Evolutionary conservation across 2,329 filamentous ascomycete species (phyloP).

Genomic region (Fusarium oligoseptatum): DNA sequence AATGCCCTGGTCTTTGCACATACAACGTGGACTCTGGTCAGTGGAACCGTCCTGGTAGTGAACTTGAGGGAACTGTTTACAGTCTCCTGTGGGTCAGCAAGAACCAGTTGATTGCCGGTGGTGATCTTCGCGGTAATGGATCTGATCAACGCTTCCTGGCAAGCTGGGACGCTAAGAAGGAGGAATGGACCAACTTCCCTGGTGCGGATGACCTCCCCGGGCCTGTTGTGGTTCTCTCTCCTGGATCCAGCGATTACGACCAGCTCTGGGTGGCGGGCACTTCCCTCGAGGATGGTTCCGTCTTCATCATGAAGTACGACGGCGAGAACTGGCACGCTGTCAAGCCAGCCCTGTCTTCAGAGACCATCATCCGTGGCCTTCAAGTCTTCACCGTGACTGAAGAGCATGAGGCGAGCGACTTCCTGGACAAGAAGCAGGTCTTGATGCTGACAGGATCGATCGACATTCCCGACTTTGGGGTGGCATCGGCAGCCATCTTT

Average conservation of each 20-base stretch:
- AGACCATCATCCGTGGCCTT: constrained; percentile 80
- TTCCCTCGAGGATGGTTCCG: constrained; percentile 70
- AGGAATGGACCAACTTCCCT: constrained; percentile 75
- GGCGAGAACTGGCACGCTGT: constrained; percentile 77
- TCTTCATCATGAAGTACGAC: constrained; percentile 87
- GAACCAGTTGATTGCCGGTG: constrained; percentile 80
- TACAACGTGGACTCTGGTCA: constrained; percentile 78
- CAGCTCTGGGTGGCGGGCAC: constrained; percentile 88
- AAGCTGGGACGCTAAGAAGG: constrained; percentile 76
- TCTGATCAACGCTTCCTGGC: constrained; percentile 75
- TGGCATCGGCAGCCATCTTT: constrained; percentile 87
- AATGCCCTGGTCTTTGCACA: constrained; percentile 85
- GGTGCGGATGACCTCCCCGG: constrained; percentile 79
- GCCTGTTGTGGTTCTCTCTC: constrained; percentile 80
- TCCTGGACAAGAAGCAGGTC: constrained; percentile 76
- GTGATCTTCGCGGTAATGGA: constrained; percentile 77
- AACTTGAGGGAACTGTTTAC: constrained; percentile 77
- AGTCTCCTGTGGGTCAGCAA: constrained; percentile 82
- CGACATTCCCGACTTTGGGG: constrained; percentile 80
- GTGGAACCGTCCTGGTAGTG: constrained; percentile 84
- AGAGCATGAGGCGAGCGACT: constrained; percentile 72
- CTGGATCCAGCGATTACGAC: constrained; percentile 78
- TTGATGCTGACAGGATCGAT: constrained; percentile 90
- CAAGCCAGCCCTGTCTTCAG: constrained; percentile 71
- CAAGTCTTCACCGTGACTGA: constrained; percentile 82